Conservation (phyloP, 108 stramenopile species). For the Cyclotella atomus region DNA sequence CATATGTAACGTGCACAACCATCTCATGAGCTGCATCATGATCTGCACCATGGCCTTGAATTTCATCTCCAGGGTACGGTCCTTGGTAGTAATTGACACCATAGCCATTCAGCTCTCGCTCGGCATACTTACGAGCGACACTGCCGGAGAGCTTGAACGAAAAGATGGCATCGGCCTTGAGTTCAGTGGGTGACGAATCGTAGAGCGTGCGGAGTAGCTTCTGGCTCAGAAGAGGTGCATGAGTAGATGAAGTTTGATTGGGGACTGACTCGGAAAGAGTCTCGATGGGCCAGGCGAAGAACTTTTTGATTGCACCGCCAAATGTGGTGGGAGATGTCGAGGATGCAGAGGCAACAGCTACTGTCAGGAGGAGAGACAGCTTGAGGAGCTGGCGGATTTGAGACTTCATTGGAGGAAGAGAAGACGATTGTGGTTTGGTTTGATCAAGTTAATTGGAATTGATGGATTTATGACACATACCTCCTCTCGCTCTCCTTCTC, state of each 20-base stretch:
- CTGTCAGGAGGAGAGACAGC: not conserved
- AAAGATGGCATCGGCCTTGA: not conserved
- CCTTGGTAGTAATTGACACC: not conserved
- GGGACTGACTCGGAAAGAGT: not conserved
- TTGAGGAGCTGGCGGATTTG: slow-evolving; percentile 6
- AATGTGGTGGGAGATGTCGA: not conserved
- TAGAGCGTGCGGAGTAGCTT: not conserved
- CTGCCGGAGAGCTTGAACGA: not conserved
- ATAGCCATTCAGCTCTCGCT: not conserved
- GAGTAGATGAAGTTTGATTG: not conserved
- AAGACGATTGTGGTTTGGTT: too few relatives aligned
- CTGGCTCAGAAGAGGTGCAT: not conserved
- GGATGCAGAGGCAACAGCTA: not conserved
- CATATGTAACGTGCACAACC: slow-evolving; percentile 38
- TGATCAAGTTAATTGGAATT: too few relatives aligned
- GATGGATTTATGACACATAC: too few relatives aligned
- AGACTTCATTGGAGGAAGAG: too few relatives aligned
- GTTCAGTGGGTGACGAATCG: not conserved
- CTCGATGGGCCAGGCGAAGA: not conserved
- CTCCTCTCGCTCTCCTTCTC: too few relatives aligned
- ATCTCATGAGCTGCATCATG: not conserved
- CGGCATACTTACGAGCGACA: not conserved
- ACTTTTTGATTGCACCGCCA: not conserved
- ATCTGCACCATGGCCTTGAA: not conserved
- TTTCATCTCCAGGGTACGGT: not conserved